Base-by-base conservation (phyloP, 805 yeast species). In the Teunomyces barrocoloradensis region DNA sequence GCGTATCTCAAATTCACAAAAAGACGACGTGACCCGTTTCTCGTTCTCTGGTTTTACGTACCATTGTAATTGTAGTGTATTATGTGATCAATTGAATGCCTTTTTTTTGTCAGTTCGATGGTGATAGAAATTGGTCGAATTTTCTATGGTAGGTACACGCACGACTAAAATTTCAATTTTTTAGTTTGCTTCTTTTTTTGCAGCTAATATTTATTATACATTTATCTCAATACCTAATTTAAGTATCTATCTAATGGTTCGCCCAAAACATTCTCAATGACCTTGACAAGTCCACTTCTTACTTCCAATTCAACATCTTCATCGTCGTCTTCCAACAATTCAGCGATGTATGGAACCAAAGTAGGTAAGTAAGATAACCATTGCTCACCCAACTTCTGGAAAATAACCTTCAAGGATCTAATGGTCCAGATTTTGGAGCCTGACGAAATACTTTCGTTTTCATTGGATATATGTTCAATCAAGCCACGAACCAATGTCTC, bases 301-400 rank as follows among this genome's bases (percentile, higher is more conserved):
- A 90, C 97, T 67, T 90, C 97, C 61, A 81, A 64, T 66, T 94
- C 98, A 27, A 94, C 96, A 42, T 79, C 82, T 65, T 94, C 99
- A 53, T 91, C 95, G 50, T 94, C 98, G 63, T 91, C 98, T 62
- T 94, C 99, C 52, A 94, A 75, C 48, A 94, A 71, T 69, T 94
- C 99, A 6, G 98, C 97, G 65, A 94, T 89, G 50, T 89, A 79
- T 29, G 99, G 99, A 52, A 94, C 96, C 56, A 94, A 78, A 62
- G 91, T 97, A 20, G 99, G 99, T 57, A 94, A 75, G 73, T 87
- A 77, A 29, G 85, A 74, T 54, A 94, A 77, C 99, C 98, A 94
- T 64, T 84, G 89, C 59, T 94, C 98, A 46, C 98, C 97, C 58
- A 90, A 85, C 73, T 87, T 87, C 54, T 87, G 87, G 77, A 90